Evolutionary conservation across 352 stramenopile genomes (phyloP), one percentile per base, ranked within the genome.

Genomic region (Phytophthora citricola): DNA sequence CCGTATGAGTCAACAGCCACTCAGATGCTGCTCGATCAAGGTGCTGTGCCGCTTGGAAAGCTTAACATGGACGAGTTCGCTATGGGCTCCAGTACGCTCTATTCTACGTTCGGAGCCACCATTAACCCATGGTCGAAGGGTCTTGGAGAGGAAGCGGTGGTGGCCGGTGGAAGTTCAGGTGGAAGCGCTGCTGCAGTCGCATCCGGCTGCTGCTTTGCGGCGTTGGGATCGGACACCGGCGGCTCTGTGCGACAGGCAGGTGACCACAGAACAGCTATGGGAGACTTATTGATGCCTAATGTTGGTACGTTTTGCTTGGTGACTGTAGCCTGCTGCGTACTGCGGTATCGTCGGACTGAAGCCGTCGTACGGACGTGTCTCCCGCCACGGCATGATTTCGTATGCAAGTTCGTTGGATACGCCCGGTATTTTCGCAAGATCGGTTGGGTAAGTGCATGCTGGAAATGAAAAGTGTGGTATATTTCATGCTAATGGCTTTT

Each of bases 21-120:
- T 5, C 65, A 78, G 38, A 82, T 95, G 50, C 68, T 99, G 47
- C 81, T 94, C 39, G 83, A 94, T 10, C 76, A 88, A 51, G 97
- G 97, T 12, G 96, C 95, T 7, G 83, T 99, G 20, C 78, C 97
- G 5, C 75, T 99, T 1, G 98, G 97, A 34, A 98, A 97, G 63
- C 98, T 98, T 27, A 99, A 98, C 73, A 98, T 99, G 94, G 98
- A 99, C 77, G 98, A 99, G 84, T 99, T 99, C 78, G 98, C 91
- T 6, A 99, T 99, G 98, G 98, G 98, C 20, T 98, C 92, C 29
- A 90, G 90, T 15, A 98, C 94, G 51, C 79, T 95, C 12, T 98
- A 99, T 80, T 94, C 83, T 50, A 83, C 74, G 34, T 92, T 93
- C 39, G 92, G 91, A 7, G 68, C 91, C 43, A 96, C 92, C 24